Percentiles rank a stretch among this genome's conserved stretches.
phyloP scores from a whole-genome alignment of 495 filamentous ascomycete genomes.

The Astrothelium subdiscretum region DNA sequence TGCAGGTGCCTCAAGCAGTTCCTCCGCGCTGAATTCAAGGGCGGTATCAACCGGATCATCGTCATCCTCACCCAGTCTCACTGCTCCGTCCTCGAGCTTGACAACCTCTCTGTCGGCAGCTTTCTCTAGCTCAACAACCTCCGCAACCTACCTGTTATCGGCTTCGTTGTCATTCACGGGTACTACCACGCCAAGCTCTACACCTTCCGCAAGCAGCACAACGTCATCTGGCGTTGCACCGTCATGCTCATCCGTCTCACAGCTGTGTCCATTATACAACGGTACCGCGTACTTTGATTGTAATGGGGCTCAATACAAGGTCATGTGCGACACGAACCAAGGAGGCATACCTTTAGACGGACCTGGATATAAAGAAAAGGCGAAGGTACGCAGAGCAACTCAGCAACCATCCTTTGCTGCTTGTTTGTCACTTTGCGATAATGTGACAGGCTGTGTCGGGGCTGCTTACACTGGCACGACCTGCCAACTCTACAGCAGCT shows the following conservation, averaged over 20 bases:
- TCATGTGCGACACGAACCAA: slow-evolving; percentile 6
- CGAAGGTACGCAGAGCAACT: neutral
- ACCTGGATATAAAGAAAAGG: neutral
- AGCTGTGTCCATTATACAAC: slow-evolving; percentile 3
- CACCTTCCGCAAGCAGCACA: neutral
- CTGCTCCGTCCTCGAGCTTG: neutral
- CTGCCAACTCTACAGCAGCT: slow-evolving; percentile 9
- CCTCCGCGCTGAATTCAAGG: neutral
- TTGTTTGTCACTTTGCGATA: slow-evolving; percentile 9
- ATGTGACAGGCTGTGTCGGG: slow-evolving; percentile 7
- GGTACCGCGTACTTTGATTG: slow-evolving; percentile 4
- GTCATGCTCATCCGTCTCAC: neutral
- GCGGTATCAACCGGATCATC: neutral
- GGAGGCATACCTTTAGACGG: slow-evolving; percentile 4
- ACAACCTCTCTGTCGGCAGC: neutral
- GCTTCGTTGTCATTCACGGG: neutral
- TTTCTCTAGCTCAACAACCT: neutral
- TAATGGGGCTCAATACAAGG: slow-evolving; percentile 7
- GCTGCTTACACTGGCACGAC: slow-evolving; percentile 8
- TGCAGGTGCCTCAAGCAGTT: neutral
- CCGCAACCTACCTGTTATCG: neutral
- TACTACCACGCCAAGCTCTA: neutral
- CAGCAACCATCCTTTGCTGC: slow-evolving; percentile 1
- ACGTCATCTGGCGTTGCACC: neutral
- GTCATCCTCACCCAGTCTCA: neutral